Conservation (phyloP, 1,284 basidiomycete genomes). For the Tilletia horrida region DNA sequence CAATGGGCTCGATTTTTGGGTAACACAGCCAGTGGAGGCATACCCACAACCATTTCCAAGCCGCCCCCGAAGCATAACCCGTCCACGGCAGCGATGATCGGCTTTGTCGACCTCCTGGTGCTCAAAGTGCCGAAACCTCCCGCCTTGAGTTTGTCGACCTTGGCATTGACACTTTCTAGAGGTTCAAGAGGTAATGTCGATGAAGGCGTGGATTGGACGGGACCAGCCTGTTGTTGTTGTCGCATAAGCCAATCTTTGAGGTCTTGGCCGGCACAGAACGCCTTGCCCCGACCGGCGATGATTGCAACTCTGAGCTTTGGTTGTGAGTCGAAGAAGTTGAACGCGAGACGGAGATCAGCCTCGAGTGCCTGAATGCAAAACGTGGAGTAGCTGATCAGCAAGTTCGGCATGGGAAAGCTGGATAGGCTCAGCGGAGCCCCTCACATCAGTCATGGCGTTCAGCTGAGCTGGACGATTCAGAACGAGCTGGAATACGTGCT, state of each 20-base stretch:
- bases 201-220: neutral
- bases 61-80: slow-evolving; percentile 78
- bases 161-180: neutral
- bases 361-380: slow-evolving; percentile 60
- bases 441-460: slow-evolving; percentile 65
- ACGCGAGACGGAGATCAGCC: slow-evolving; percentile 61
- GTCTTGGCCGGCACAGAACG: slow-evolving; percentile 66
- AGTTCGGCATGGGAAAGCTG: too few species aligned
- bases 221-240: neutral
- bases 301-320: slow-evolving; percentile 72
- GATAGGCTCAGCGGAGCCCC: too few species aligned
- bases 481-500: slow-evolving; percentile 64
- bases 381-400: too few species aligned
- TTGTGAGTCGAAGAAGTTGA: slow-evolving; percentile 76
- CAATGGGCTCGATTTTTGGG: too few species aligned
- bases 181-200: slow-evolving; percentile 8
- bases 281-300: slow-evolving; percentile 70
- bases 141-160: slow-evolving; percentile 44
- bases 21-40: too few species aligned
- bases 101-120: slow-evolving; percentile 66
- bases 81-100: slow-evolving; percentile 77
- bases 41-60: slow-evolving; percentile 64
- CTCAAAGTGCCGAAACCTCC: slow-evolving; percentile 75
- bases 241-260: slow-evolving; percentile 39
- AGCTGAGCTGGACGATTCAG: slow-evolving; percentile 71